phyloP scores from a whole-genome alignment of 2,329 filamentous ascomycete species.

The Simplicillium aogashimaense region DNA sequence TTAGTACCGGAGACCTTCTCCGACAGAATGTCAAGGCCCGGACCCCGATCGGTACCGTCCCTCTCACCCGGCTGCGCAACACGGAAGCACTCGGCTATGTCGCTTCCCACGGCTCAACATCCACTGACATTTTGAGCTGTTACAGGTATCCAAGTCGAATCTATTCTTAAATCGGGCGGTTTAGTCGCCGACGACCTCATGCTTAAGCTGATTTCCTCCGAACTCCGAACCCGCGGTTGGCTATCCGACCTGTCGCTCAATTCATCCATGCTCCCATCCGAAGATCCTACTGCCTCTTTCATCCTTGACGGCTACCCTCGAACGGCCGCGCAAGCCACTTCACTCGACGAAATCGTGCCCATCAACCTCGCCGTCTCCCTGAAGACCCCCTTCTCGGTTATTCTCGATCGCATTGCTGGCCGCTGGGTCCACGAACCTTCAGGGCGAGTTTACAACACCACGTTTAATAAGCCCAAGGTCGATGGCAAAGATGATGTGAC shows the following conservation, averaged over 20 bases:
- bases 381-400: constrained; percentile 74
- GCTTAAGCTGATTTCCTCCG: constrained; percentile 81
- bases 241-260: constrained; percentile 42
- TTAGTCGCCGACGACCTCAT: constrained; percentile 92
- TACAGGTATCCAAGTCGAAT: constrained; percentile 80
- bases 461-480: constrained; percentile 78
- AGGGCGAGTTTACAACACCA: constrained; percentile 89
- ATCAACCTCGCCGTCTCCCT: constrained; percentile 90
- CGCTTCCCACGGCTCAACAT: neutral
- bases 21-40: constrained; percentile 85
- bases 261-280: constrained; percentile 38
- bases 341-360: constrained; percentile 73
- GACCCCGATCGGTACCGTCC: constrained; percentile 66
- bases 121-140: neutral
- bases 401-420: constrained; percentile 80
- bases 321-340: constrained; percentile 68
- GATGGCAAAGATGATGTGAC: constrained; percentile 81
- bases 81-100: neutral
- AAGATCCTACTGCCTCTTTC: constrained; percentile 75
- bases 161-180: constrained; percentile 75
- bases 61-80: neutral
- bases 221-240: constrained; percentile 81
- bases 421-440: constrained; percentile 91
- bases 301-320: constrained; percentile 95
- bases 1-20: constrained; percentile 88